These are phyloP conservation scores for Schizopora paradoxa DNA, from an alignment of 1,284 basidiomycete species.

Conservation along the genomic window DNA sequence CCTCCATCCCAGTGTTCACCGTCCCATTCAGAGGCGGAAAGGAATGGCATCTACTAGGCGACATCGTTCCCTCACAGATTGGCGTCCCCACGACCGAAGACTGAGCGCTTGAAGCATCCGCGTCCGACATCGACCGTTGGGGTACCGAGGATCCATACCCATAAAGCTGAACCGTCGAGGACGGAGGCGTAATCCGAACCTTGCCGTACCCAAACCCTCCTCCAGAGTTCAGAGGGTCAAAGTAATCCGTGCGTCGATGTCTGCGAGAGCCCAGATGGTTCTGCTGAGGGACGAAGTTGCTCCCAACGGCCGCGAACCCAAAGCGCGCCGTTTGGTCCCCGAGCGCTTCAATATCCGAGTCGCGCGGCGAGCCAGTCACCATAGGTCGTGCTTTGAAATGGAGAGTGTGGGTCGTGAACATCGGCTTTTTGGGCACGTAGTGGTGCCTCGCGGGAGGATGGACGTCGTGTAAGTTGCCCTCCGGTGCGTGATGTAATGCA, in stretches of 20 bases:
- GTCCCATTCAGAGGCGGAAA: constrained; percentile 13
- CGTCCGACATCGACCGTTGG: constrained; percentile 14
- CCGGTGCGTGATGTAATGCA: neutral
- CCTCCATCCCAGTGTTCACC: constrained; percentile 2
- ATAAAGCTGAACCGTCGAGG: constrained; percentile 1
- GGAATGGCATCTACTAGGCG: constrained; percentile 9
- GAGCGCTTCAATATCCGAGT: constrained; percentile 1
- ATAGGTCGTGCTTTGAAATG: constrained; percentile 3
- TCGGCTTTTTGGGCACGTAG: constrained; percentile 1
- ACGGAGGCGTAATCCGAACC: constrained; percentile 16
- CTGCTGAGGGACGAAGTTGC: neutral
- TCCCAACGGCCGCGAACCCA: neutral
- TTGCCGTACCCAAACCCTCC: constrained; percentile 19
- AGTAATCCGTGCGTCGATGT: neutral
- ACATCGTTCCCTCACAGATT: constrained; percentile 1
- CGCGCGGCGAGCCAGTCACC: constrained; percentile 10
- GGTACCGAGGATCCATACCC: neutral
- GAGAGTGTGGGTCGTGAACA: constrained; percentile 2
- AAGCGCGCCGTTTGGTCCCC: neutral
- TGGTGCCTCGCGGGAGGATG: too few relatives aligned
- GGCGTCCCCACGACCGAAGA: neutral
- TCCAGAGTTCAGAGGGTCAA: neutral
- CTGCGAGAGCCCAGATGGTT: neutral
- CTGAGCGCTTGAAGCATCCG: constrained; percentile 1
- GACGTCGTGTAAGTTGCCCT: too few relatives aligned